Evolutionary conservation across 768 basidiomycete genomes (phyloP), one percentile per base, ranked within the genome.

Genomic region (Russula lepida): DNA sequence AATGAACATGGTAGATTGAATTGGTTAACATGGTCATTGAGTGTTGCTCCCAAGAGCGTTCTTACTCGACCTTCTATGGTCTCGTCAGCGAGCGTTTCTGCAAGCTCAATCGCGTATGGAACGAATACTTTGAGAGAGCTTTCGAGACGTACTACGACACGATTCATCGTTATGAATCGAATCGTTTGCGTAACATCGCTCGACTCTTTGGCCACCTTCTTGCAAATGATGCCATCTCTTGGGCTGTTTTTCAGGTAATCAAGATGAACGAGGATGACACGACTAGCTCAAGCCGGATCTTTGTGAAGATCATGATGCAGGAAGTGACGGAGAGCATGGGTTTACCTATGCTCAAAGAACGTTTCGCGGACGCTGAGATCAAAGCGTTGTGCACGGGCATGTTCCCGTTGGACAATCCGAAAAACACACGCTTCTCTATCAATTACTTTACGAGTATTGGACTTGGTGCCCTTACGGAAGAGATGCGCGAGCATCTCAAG

Each of bases 11-110:
- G 3, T 69, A 97, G 92, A 89, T 92, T 67, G 95, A 98, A 72
- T 75, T 99, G 60, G 84, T 91, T 72, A 98, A 98, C 79, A 99
- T 99, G 97, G 83, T 99, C 64, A 90, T 99, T 73, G 95, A 98
- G 69, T 99, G 97, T 88, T 98, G 97, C 73, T 98, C 97, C 2
- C 97, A 99, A 77, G 97, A 98, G 72, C 89, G 97, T 15, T 94
- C 95, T 1, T 99, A 98, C 73, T 92, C 91, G 2, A 89, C 81
- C n/a, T 98, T 97, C 79, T 99, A 95, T 69, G 97, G 97, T 13
- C 84, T 98, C 23, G 80, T 97, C 64, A 93, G 93, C 57, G 97
- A 99, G 72, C 89, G 97, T 23, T 94, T 99, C 76, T 88, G 89
- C 76, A 95, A 97, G 75, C 81, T 98, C 69, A 95, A 97, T 74